Evolutionary conservation across 1,284 basidiomycete species (phyloP).

Genomic region (Fereydounia khargensis): DNA sequence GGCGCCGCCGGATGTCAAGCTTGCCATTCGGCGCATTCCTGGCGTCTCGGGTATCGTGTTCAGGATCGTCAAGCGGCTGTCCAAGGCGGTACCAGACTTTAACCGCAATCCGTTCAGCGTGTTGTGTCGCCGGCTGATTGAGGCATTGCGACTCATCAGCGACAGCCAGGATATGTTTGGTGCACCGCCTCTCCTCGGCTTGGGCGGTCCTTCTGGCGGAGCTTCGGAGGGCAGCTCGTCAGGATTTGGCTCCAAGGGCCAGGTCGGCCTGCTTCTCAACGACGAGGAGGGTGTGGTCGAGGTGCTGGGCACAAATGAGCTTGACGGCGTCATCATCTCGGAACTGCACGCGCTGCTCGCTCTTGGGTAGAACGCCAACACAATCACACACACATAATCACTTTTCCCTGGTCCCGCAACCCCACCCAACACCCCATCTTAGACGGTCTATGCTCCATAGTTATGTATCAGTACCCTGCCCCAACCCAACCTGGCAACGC

Average conservation of each 20-base stretch:
- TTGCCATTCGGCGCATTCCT: slow-evolving; percentile 64
- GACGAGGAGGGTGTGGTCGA: slow-evolving; percentile 34
- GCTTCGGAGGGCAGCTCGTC: not conserved
- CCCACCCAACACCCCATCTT: no score
- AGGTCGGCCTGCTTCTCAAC: slow-evolving; percentile 20
- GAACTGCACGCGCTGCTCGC: slow-evolving; percentile 27
- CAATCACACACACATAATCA: no score
- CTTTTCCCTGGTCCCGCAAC: no score
- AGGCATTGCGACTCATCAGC: slow-evolving; percentile 80
- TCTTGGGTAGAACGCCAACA: not conserved
- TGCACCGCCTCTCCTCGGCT: slow-evolving; percentile 59
- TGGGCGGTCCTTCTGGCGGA: slow-evolving; percentile 17
- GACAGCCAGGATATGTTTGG: slow-evolving; percentile 74
- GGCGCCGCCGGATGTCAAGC: slow-evolving; percentile 71
- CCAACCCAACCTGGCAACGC: no score
- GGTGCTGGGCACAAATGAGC: slow-evolving; percentile 20
- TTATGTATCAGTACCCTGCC: no score
- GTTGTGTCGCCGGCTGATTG: slow-evolving; percentile 73
- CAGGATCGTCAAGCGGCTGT: slow-evolving; percentile 59
- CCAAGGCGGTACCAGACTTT: slow-evolving; percentile 62
- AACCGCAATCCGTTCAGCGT: slow-evolving; percentile 65
- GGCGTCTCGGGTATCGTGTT: slow-evolving; percentile 59
- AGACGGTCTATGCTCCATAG: no score
- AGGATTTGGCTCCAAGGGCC: slow-evolving; percentile 4
- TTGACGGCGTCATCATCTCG: slow-evolving; percentile 18